A percentile compares a stretch with the other conserved stretches of the same genome.
Conservation (phyloP, 129 eudicot genomes). For the Pseudognaphalium luteoalbum region DNA sequence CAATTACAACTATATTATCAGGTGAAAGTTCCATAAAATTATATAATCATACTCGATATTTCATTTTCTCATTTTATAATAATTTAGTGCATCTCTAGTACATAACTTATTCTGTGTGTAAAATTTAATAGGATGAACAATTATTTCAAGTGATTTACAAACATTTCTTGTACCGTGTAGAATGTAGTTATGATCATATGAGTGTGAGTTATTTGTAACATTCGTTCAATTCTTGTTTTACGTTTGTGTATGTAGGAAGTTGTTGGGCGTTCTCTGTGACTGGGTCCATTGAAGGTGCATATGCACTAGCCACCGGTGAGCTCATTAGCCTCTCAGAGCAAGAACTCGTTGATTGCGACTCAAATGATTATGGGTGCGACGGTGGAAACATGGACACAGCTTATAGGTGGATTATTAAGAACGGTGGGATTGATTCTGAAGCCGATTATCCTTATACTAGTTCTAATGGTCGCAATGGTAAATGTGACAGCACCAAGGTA, state of each 20-base stretch:
- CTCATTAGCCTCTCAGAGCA: conserved; percentile 68
- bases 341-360: conserved; percentile 65
- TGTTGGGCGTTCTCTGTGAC: conserved; percentile 71
- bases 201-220: no score
- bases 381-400: conserved; percentile 65
- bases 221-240: not conserved
- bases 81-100: no score
- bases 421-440: conserved; percentile 61
- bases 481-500: conserved; percentile 53
- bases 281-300: conserved; percentile 65
- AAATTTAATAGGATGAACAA: no score
- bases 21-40: no score
- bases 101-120: no score
- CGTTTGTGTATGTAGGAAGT: conserved; percentile 42
- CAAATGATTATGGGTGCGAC: conserved; percentile 51
- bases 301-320: conserved; percentile 49
- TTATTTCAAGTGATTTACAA: no score
- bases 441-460: conserved; percentile 52
- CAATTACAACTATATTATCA: no score
- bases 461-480: conserved; percentile 40
- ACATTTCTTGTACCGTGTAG: no score
- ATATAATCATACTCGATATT: no score
- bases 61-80: no score
- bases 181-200: no score
- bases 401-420: conserved; percentile 47